phyloP scores from a whole-genome alignment of 2,329 filamentous ascomycete species.

The Grosmannia huntii region DNA sequence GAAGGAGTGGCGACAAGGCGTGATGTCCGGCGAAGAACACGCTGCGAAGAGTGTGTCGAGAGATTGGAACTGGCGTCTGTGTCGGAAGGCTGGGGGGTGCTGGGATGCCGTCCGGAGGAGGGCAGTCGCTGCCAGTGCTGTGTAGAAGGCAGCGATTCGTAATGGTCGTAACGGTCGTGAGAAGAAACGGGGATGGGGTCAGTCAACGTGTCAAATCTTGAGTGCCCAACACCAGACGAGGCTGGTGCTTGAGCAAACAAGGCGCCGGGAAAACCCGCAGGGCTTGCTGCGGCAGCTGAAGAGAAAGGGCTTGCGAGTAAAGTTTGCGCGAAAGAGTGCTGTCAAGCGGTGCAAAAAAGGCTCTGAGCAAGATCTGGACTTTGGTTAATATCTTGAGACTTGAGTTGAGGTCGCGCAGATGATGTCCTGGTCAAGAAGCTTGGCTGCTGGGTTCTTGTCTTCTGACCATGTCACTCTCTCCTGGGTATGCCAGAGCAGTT shows the following conservation, averaged over 20 bases:
- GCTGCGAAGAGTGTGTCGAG: slow-evolving; percentile 25
- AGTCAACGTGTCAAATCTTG: slow-evolving; percentile 8
- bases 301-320: background rate
- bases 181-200: slow-evolving; percentile 6
- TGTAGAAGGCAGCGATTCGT: slow-evolving; percentile 30
- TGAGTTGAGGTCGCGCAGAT: background rate
- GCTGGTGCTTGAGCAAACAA: slow-evolving; percentile 10
- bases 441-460: background rate
- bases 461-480: background rate
- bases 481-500: background rate
- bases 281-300: slow-evolving; percentile 4
- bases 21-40: slow-evolving; percentile 37
- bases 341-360: background rate
- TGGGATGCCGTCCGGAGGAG: slow-evolving; percentile 22
- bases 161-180: slow-evolving; percentile 43
- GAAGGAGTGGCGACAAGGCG: slow-evolving; percentile 34
- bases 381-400: background rate
- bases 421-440: background rate
- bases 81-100: slow-evolving; percentile 11
- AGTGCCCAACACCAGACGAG: slow-evolving; percentile 9
- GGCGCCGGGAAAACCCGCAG: slow-evolving; percentile 5
- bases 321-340: background rate
- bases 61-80: slow-evolving; percentile 29
- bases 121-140: slow-evolving; percentile 26
- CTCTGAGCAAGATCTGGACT: background rate